Conservation (phyloP, 768 basidiomycete genomes). For the Nidularia sp. region DNA sequence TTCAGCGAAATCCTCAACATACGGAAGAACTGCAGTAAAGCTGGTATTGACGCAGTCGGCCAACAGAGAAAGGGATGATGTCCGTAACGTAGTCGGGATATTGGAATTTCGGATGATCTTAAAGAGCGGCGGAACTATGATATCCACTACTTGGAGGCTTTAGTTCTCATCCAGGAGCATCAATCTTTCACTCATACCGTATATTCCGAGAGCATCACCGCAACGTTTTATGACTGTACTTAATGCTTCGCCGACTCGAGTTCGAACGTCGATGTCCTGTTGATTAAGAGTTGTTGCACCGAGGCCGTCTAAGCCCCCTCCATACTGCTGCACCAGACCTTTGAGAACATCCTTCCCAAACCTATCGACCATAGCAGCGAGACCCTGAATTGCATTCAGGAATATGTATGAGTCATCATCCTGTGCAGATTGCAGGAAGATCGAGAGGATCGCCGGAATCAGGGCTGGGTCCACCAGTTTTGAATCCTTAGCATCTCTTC, state of each 20-base stretch:
- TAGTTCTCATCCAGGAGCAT: too few species aligned
- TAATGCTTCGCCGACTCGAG: conserved; percentile 84
- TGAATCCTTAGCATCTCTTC: conserved; percentile 14
- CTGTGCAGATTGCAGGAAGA: conserved; percentile 81
- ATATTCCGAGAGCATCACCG: conserved; percentile 61
- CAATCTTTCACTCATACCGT: conserved; percentile 41
- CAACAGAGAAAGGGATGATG: conserved; percentile 57
- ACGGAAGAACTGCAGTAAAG: conserved; percentile 57
- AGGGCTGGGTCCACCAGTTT: conserved; percentile 52
- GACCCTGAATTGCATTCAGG: conserved; percentile 86
- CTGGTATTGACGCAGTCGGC: conserved; percentile 68
- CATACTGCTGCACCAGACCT: conserved; percentile 65
- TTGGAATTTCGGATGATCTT: conserved; percentile 51
- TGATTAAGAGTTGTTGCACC: conserved; percentile 40
- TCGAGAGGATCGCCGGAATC: conserved; percentile 77
- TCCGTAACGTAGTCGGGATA: conserved; percentile 71
- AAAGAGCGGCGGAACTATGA: conserved; percentile 72
- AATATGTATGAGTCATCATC: conserved; percentile 97
- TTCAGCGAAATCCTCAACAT: conserved; percentile 54
- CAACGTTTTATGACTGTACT: conserved; percentile 70
- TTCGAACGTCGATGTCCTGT: conserved; percentile 68
- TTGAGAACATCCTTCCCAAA: conserved; percentile 72
- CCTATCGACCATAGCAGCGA: conserved; percentile 79
- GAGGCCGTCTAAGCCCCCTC: conserved; percentile 45
- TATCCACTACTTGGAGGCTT: conserved; percentile 43